These are phyloP conservation scores for Endogone sp. DNA, from an alignment of 192 early-diverging fungal species.

Conservation along the genomic window DNA sequence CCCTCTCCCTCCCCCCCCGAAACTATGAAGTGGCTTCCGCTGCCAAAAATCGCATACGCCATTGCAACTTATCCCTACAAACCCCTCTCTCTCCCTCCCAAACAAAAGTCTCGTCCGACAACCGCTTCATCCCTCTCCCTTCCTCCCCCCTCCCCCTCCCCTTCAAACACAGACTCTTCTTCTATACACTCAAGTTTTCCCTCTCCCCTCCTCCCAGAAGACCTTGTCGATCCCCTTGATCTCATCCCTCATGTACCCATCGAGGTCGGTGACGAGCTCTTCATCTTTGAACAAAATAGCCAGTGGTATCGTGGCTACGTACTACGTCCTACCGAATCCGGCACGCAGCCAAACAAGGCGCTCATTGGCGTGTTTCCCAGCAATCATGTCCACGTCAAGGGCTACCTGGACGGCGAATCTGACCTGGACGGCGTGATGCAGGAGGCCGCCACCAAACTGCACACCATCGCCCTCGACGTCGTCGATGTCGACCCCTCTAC, in stretches of 20 bases:
- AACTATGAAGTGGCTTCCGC: conserved; percentile 33
- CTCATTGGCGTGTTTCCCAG: conserved; percentile 49
- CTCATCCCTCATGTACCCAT: conserved; percentile 16
- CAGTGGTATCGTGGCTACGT: conserved; percentile 65
- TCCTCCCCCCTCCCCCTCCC: conserved; percentile 5
- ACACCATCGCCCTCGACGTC: background rate
- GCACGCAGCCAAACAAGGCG: conserved; percentile 29
- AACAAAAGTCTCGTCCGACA: conserved; percentile 7
- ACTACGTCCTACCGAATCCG: conserved; percentile 35
- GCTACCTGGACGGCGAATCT: conserved; percentile 29
- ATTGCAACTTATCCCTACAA: conserved; percentile 40
- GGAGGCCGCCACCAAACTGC: background rate
- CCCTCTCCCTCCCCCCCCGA: background rate
- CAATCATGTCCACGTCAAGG: conserved; percentile 50
- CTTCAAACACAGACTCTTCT: conserved; percentile 7
- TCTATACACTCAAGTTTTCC: conserved; percentile 3
- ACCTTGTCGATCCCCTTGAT: conserved; percentile 1
- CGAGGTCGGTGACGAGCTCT: conserved; percentile 55
- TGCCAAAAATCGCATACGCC: conserved; percentile 42
- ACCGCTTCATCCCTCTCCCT: conserved; percentile 10
- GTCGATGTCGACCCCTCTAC: background rate
- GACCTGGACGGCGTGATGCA: conserved; percentile 5
- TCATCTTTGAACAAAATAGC: conserved; percentile 49
- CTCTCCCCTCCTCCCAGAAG: background rate
- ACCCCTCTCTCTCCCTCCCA: conserved; percentile 11